These are phyloP conservation scores for Leccinum uliginosum DNA, from an alignment of 768 basidiomycete species.

Conservation along the genomic window DNA sequence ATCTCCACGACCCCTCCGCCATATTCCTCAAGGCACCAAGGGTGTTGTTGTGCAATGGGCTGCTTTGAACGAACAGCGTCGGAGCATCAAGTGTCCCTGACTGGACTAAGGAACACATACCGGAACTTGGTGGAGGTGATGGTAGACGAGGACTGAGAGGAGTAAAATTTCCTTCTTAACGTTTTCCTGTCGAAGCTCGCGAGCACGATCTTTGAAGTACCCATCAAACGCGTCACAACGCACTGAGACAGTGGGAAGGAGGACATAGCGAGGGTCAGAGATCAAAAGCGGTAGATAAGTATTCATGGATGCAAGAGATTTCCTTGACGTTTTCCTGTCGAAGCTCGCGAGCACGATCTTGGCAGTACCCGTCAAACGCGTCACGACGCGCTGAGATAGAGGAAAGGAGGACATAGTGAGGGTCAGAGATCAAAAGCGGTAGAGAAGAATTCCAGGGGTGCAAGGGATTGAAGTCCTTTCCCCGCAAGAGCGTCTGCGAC, in stretches of 20 bases:
- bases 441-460: slow-evolving; percentile 94
- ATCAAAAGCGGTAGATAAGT: slow-evolving; percentile 86
- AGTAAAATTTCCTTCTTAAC: slow-evolving; percentile 71
- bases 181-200: slow-evolving; percentile 71
- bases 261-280: slow-evolving; percentile 90
- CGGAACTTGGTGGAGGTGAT: too few species aligned
- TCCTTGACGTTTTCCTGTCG: slow-evolving; percentile 66
- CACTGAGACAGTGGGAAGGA: slow-evolving; percentile 77
- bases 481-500: slow-evolving; percentile 73
- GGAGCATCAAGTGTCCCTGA: too few species aligned
- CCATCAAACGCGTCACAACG: slow-evolving; percentile 94
- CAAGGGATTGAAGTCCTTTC: slow-evolving; percentile 89
- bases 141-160: too few species aligned
- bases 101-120: too few species aligned
- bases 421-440: slow-evolving; percentile 88
- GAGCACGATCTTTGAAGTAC: slow-evolving; percentile 89
- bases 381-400: slow-evolving; percentile 82
- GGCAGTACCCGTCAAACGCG: slow-evolving; percentile 96
- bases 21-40: too few species aligned
- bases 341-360: slow-evolving; percentile 82
- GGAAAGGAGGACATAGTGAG: slow-evolving; percentile 89
- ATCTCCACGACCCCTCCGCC: too few species aligned
- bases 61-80: too few species aligned
- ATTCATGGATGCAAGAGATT: too few species aligned
- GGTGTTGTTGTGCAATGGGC: too few species aligned